A percentile compares a stretch with the other conserved stretches of the same genome.
Conservation (phyloP, 495 filamentous ascomycete genomes). For the Penicillium tannophilum region DNA sequence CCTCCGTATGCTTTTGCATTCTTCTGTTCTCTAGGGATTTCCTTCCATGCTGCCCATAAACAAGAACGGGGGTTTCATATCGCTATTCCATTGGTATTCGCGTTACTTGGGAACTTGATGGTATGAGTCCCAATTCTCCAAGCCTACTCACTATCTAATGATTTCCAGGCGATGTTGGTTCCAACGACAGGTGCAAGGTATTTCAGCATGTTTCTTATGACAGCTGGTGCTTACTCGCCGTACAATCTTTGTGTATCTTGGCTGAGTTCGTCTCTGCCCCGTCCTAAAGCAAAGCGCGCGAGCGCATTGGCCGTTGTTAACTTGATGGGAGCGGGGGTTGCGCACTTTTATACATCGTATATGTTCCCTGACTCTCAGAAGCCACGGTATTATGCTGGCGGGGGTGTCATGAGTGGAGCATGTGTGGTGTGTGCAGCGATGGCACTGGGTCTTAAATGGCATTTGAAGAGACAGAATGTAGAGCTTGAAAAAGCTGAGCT, state of each 20-base stretch:
- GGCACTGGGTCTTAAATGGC: constrained; percentile 12
- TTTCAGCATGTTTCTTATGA: constrained; percentile 20
- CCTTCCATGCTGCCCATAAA: constrained; percentile 11
- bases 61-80: constrained; percentile 14
- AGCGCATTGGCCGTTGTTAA: constrained; percentile 12
- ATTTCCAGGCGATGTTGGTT: constrained; percentile 13
- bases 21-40: constrained; percentile 7
- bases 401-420: constrained; percentile 16
- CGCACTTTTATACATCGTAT: constrained; percentile 17
- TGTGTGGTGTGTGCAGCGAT: constrained; percentile 13
- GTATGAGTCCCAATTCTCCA: not conserved
- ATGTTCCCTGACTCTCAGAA: constrained; percentile 18
- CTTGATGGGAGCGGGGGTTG: constrained; percentile 16
- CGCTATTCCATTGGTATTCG: constrained; percentile 12
- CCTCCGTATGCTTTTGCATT: constrained; percentile 15
- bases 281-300: constrained; percentile 14
- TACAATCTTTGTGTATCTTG: constrained; percentile 15
- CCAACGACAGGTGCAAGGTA: constrained; percentile 12
- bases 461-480: constrained; percentile 11
- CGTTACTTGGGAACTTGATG: constrained; percentile 13
- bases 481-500: constrained; percentile 12
- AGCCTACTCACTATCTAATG: not conserved
- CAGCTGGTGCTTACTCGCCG: constrained; percentile 15
- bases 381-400: constrained; percentile 16
- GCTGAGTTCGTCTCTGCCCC: constrained; percentile 14